These are phyloP conservation scores for Trichophyton verrucosum DNA, from an alignment of 2,329 filamentous ascomycete species.

Conservation along the genomic window DNA sequence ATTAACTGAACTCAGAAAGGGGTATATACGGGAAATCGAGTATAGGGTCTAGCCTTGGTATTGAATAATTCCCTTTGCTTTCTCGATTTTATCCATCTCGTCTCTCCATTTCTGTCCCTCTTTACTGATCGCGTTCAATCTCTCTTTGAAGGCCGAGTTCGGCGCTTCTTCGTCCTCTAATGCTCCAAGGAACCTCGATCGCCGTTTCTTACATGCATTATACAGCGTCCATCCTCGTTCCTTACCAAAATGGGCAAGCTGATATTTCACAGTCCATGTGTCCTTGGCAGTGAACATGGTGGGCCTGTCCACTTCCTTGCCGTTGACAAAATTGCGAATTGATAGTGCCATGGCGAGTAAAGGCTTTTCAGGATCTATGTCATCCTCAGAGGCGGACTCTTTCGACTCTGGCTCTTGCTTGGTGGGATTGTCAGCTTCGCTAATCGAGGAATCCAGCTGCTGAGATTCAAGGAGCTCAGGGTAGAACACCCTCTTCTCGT, in stretches of 20 bases:
- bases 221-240: slow-evolving; percentile 44
- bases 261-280: slow-evolving; percentile 67
- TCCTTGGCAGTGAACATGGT: slow-evolving; percentile 33
- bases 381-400: not conserved
- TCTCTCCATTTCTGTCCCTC: slow-evolving; percentile 49
- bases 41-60: not conserved
- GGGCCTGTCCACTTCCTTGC: slow-evolving; percentile 50
- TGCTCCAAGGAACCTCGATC: slow-evolving; percentile 35
- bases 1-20: not conserved
- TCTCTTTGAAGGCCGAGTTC: not conserved
- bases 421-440: slow-evolving; percentile 6
- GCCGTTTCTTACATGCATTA: slow-evolving; percentile 42
- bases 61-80: slow-evolving; percentile 27
- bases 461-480: slow-evolving; percentile 13
- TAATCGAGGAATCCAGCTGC: slow-evolving; percentile 16
- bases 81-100: slow-evolving; percentile 42
- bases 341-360: slow-evolving; percentile 61
- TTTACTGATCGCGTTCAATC: slow-evolving; percentile 37
- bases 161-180: slow-evolving; percentile 33
- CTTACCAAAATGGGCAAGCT: slow-evolving; percentile 49
- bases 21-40: not conserved
- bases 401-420: slow-evolving; percentile 5
- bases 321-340: slow-evolving; percentile 61
- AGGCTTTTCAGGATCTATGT: slow-evolving; percentile 16
- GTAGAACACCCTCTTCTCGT: slow-evolving; percentile 44